A percentile compares a stretch with the other conserved stretches of the same genome.
Evolutionary conservation across 2,329 filamentous ascomycete genomes (phyloP).

Genomic region (Fusarium paranaense): DNA sequence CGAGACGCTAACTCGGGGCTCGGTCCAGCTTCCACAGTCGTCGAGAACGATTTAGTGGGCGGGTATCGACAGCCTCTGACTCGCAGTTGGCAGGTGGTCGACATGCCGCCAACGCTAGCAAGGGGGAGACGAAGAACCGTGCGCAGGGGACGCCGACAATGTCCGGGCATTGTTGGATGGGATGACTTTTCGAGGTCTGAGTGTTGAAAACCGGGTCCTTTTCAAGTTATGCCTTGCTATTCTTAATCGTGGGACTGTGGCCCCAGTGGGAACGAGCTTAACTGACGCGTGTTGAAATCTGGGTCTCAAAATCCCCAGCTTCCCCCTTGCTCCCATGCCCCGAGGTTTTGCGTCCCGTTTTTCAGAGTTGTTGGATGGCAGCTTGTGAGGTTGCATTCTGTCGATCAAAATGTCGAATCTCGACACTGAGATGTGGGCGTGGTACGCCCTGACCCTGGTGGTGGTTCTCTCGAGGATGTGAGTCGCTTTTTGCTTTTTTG

Average conservation of each 20-base stretch:
- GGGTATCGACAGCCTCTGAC: conserved; percentile 1
- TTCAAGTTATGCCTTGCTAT: background rate
- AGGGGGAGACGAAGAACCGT: background rate
- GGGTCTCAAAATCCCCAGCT: background rate
- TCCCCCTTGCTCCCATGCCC: conserved; percentile 3
- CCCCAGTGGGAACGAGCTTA: background rate
- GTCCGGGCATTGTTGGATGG: background rate
- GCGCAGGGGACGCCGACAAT: background rate
- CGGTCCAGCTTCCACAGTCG: background rate
- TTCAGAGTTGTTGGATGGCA: conserved; percentile 7
- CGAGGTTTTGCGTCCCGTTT: background rate
- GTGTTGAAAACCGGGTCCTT: background rate
- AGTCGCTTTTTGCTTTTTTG: conserved; percentile 7
- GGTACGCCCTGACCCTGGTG: conserved; percentile 54
- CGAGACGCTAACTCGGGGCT: background rate
- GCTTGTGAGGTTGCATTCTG: background rate
- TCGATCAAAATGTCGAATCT: conserved; percentile 40
- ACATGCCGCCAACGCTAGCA: background rate
- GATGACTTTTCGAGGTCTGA: background rate
- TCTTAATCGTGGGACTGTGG: background rate
- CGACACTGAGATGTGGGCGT: conserved; percentile 54
- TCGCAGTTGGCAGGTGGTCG: conserved; percentile 1
- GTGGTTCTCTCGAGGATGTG: conserved; percentile 55
- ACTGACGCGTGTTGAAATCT: conserved; percentile 14
- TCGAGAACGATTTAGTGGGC: conserved; percentile 2